Evolutionary conservation across 345 rosid genomes (phyloP).

Genomic region (Chamaenerion angustifolium): DNA sequence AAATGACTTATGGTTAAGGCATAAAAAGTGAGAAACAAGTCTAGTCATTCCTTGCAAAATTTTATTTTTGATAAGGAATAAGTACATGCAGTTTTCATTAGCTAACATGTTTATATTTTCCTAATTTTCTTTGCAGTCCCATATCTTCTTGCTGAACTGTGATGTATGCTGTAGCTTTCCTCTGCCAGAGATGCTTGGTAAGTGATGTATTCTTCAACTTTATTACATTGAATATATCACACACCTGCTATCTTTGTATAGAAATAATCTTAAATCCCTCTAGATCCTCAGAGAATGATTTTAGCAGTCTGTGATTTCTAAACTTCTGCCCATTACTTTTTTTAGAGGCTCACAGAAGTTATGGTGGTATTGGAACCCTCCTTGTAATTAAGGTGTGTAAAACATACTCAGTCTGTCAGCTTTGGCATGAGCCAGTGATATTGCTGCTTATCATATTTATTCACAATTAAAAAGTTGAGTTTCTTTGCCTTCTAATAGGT

Average conservation of each 20-base stretch:
- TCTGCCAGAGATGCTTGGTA: slow-evolving; percentile 79
- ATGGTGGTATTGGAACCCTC: slow-evolving; percentile 79
- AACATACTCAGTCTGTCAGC: background rate
- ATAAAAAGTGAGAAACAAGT: too few relatives aligned
- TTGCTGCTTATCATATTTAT: too few relatives aligned
- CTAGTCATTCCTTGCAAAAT: too few relatives aligned
- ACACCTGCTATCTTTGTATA: too few relatives aligned
- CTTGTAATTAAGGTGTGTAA: slow-evolving; percentile 69
- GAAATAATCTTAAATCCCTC: too few relatives aligned
- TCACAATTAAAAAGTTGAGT: background rate
- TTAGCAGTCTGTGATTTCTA: slow-evolving; percentile 5
- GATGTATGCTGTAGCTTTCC: slow-evolving; percentile 98
- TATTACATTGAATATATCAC: background rate
- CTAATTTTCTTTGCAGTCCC: slow-evolving; percentile 39
- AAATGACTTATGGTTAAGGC: too few relatives aligned
- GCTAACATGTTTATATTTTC: background rate
- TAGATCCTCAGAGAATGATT: slow-evolving; percentile 5
- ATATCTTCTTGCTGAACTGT: slow-evolving; percentile 80
- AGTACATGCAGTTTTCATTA: background rate
- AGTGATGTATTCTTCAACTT: slow-evolving; percentile 1
- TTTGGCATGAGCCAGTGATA: background rate
- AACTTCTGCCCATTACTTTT: slow-evolving; percentile 6
- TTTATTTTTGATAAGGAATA: too few relatives aligned
- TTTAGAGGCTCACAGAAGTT: slow-evolving; percentile 66
- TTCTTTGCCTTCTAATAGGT: slow-evolving; percentile 27